Percentiles rank a stretch among this genome's conserved stretches.
Conservation (phyloP, 805 yeast species). For the Saturnispora dispora region DNA sequence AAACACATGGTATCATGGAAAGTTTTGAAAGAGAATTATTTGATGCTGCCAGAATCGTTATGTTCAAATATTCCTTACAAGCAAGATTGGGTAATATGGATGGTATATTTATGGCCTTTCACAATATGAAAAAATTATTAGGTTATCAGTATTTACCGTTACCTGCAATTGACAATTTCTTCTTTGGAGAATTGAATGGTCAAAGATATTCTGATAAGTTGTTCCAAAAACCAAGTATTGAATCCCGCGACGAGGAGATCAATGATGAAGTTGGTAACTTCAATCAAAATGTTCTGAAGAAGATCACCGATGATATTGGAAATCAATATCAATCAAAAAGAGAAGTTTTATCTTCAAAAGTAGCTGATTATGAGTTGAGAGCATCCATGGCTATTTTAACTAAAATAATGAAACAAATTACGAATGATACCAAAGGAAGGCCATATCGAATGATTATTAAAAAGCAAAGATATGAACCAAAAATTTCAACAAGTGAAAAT, state of each 20-base stretch:
- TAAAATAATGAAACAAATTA: constrained; percentile 34
- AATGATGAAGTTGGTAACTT: not conserved
- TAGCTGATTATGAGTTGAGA: constrained; percentile 65
- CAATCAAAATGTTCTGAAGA: constrained; percentile 10
- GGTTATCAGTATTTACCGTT: constrained; percentile 88
- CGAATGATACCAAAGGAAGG: constrained; percentile 22
- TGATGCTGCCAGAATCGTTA: constrained; percentile 66
- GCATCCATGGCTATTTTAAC: constrained; percentile 46
- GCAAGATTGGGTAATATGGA: constrained; percentile 96
- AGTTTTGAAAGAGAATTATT: constrained; percentile 74
- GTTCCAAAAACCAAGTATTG: constrained; percentile 1
- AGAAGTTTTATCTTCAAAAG: constrained; percentile 33
- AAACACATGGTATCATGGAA: constrained; percentile 56
- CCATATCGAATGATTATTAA: constrained; percentile 31
- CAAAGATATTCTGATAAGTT: constrained; percentile 3
- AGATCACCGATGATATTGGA: constrained; percentile 21
- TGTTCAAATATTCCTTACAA: constrained; percentile 80
- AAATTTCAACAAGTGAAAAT: not conserved
- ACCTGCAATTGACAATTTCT: constrained; percentile 54
- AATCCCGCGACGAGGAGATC: not conserved
- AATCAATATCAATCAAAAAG: constrained; percentile 25
- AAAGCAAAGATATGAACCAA: constrained; percentile 6
- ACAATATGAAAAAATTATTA: constrained; percentile 68
- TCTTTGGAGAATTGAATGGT: constrained; percentile 35
- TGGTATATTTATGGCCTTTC: constrained; percentile 89